Base-by-base conservation (phyloP, 176 grass and related monocot genomes). In the Lolium perenne region DNA sequence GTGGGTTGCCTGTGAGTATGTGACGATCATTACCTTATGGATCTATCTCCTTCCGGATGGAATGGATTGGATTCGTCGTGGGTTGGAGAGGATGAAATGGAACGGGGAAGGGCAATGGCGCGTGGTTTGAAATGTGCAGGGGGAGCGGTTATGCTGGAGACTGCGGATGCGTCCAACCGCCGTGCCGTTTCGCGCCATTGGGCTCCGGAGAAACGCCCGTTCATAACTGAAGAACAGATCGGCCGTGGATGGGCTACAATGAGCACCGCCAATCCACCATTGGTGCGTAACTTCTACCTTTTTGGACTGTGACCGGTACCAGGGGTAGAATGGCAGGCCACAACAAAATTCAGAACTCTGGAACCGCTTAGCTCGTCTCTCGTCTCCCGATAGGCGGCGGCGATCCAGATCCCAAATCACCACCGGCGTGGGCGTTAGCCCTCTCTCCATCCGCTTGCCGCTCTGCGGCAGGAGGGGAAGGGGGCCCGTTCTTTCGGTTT, bases 131-230 rank as follows among this genome's bases (percentile, higher is more conserved):
- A 79, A 66, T 29, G 10, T 20, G 60, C 51, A 2, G 10, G 46
- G 38, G 29, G 6, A 65, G 64, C 12, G 55, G 79, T 79, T 73
- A n/a, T 53, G 25, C 0, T 13, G 22, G 13, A 5, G 55, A 58
- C 48, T 38, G 55, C 62, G 29, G 7, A 40, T 12, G 45, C 15
- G 23, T 29, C 20, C 41, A 86, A 86, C 61, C 26, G 79, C 35
- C 55, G 22, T 63, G 62, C 54, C 53, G 13, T 50, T 86, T 59
- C 50, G 88, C 50, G 78, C 59, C 60, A 77, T 72, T 47, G 40
- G 69, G 40, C 68, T 46, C 38, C 20, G 68, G 68, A 10, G 68
- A 71, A 40, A 60, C 18, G 17, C 55, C 11, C 40, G 38, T 38
- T 71, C 43, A 0, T 8, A 41, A 70, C 35, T 18, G 65, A 69